Evolutionary conservation across 371 early-diverging fungal species (phyloP).

Genomic region (Gilbertella persicaria): DNA sequence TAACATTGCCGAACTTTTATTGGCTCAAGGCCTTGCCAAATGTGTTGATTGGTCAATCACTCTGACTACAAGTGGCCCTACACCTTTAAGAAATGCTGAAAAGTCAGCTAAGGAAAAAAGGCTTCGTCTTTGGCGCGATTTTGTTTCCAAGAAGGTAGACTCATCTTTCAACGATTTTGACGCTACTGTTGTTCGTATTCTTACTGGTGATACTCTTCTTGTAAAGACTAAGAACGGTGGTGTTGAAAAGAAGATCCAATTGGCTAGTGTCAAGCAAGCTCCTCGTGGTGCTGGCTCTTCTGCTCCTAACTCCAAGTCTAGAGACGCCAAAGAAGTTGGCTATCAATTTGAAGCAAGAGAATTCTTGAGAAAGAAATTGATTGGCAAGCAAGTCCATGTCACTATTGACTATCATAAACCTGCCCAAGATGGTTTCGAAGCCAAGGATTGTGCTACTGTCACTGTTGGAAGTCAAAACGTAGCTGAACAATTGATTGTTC

Average conservation of each 20-base stretch:
- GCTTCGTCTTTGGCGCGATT: conserved; percentile 81
- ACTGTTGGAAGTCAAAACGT: conserved; percentile 68
- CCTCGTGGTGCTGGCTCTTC: conserved; percentile 59
- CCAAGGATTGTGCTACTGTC: conserved; percentile 88
- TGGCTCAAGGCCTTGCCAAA: conserved; percentile 83
- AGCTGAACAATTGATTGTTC: conserved; percentile 74
- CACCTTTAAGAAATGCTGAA: conserved; percentile 80
- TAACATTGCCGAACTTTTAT: conserved; percentile 89
- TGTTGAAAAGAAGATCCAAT: conserved; percentile 75
- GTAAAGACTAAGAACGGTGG: conserved; percentile 58
- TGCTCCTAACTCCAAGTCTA: conserved; percentile 54
- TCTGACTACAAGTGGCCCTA: conserved; percentile 75
- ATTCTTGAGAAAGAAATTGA: conserved; percentile 80
- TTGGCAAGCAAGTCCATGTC: conserved; percentile 85
- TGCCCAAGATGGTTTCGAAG: conserved; percentile 85
- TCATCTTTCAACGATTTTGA: conserved; percentile 60
- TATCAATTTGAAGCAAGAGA: conserved; percentile 90
- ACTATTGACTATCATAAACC: conserved; percentile 88
- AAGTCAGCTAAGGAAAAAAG: conserved; percentile 70
- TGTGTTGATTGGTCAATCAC: conserved; percentile 89
- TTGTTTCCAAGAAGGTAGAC: conserved; percentile 42
- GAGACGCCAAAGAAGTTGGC: conserved; percentile 78
- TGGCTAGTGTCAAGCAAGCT: conserved; percentile 80
- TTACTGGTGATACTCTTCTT: conserved; percentile 81
- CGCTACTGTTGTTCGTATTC: conserved; percentile 64